phyloP scores from a whole-genome alignment of 345 rosid genomes.

The Euphorbia peplus region DNA sequence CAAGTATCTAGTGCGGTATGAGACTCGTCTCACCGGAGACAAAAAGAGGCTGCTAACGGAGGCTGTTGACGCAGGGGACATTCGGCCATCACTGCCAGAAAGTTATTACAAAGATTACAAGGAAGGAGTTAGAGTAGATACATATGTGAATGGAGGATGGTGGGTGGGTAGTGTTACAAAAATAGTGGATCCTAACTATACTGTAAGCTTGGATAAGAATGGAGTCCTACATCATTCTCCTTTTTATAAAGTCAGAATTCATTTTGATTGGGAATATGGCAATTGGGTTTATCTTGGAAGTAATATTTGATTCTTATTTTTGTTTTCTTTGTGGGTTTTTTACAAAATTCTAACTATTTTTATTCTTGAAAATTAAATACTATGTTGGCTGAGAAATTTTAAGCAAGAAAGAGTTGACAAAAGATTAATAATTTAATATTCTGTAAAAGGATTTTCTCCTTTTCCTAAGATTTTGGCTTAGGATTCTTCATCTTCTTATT shows the following conservation, averaged over 20 bases:
- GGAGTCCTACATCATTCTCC: background rate
- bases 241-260: background rate
- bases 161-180: constrained; percentile 20
- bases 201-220: background rate
- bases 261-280: constrained; percentile 1
- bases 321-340: no score
- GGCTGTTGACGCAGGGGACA: background rate
- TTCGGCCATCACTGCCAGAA: background rate
- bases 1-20: background rate
- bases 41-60: background rate
- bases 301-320: no score
- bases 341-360: no score
- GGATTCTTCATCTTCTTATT: no score
- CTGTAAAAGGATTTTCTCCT: no score
- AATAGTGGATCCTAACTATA: constrained; percentile 17
- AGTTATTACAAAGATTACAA: background rate
- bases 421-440: no score
- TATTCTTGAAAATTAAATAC: no score
- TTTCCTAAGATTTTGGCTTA: no score
- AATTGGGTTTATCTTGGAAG: background rate
- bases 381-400: no score
- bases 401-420: no score
- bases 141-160: constrained; percentile 28
- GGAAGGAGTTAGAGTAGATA: constrained; percentile 22
- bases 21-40: background rate